phyloP scores from a whole-genome alignment of 208 protist species.

The Trypanosoma cruzi region DNA sequence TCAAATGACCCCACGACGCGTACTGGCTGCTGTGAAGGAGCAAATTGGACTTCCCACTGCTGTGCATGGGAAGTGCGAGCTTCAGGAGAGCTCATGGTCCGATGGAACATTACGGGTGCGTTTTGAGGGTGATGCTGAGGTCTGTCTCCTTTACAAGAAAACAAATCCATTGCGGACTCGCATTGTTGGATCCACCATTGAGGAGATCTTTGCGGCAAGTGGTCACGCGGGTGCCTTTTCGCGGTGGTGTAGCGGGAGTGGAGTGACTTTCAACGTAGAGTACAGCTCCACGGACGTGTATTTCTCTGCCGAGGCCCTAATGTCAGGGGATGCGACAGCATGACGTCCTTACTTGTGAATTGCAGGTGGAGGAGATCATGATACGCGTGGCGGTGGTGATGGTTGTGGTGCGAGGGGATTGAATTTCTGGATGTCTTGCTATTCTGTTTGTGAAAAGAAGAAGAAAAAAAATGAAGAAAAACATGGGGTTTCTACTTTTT shows the following conservation, averaged over 20 bases:
- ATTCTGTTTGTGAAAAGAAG: neutral
- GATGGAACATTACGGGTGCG: slow-evolving; percentile 25
- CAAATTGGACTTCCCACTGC: slow-evolving; percentile 18
- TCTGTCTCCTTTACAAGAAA: slow-evolving; percentile 32
- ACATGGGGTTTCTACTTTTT: neutral
- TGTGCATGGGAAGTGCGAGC: neutral
- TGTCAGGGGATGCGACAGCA: slow-evolving; percentile 1
- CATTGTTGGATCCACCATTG: slow-evolving; percentile 29
- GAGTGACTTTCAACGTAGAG: slow-evolving; percentile 19
- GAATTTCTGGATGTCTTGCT: neutral
- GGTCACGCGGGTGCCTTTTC: slow-evolving; percentile 19
- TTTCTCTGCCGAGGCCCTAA: slow-evolving; percentile 19
- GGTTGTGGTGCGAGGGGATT: neutral
- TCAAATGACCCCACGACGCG: slow-evolving; percentile 24
- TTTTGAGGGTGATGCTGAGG: slow-evolving; percentile 18
- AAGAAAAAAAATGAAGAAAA: neutral
- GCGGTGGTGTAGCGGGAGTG: slow-evolving; percentile 15
- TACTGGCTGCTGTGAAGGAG: slow-evolving; percentile 28
- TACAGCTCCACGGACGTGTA: slow-evolving; percentile 21
- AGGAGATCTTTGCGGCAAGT: slow-evolving; percentile 30
- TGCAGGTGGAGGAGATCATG: neutral
- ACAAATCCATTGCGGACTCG: slow-evolving; percentile 25
- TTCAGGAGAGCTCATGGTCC: neutral
- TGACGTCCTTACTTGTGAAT: neutral
- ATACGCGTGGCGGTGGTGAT: neutral